A percentile compares a stretch with the other conserved stretches of the same genome.
phyloP scores from a whole-genome alignment of 2,329 filamentous ascomycete genomes.

The Davidsoniella virescens region DNA sequence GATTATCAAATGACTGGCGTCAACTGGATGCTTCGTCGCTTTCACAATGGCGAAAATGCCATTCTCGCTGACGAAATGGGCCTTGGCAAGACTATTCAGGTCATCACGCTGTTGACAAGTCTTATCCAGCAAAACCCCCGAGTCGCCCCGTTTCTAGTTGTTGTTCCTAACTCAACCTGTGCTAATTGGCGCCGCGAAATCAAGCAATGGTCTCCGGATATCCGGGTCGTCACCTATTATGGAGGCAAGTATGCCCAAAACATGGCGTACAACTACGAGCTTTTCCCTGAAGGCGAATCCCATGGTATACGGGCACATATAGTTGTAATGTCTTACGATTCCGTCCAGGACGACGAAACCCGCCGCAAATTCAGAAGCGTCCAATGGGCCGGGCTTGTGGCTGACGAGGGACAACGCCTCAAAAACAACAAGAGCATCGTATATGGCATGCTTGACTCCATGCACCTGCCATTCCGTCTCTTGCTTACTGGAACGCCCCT shows the following conservation, averaged over 20 bases:
- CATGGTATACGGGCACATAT: slow-evolving; percentile 71
- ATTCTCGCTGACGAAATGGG: slow-evolving; percentile 98
- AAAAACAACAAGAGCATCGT: slow-evolving; percentile 83
- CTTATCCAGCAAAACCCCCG: slow-evolving; percentile 47
- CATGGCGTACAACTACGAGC: slow-evolving; percentile 65
- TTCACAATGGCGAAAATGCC: slow-evolving; percentile 64
- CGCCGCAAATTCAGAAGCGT: slow-evolving; percentile 50
- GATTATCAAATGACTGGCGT: slow-evolving; percentile 82
- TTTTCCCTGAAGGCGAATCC: slow-evolving; percentile 50
- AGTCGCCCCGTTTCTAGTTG: slow-evolving; percentile 84
- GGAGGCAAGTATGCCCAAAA: slow-evolving; percentile 60
- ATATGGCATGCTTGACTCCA: slow-evolving; percentile 54
- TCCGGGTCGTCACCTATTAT: slow-evolving; percentile 87
- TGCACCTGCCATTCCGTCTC: slow-evolving; percentile 69
- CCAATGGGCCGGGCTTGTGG: slow-evolving; percentile 73
- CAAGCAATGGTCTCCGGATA: slow-evolving; percentile 74
- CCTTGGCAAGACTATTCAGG: slow-evolving; percentile 89
- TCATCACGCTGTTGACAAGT: slow-evolving; percentile 65
- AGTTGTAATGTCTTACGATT: slow-evolving; percentile 90
- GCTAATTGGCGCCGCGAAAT: slow-evolving; percentile 97
- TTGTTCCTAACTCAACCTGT: slow-evolving; percentile 88
- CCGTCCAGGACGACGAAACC: slow-evolving; percentile 57
- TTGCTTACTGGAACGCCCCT: slow-evolving; percentile 83
- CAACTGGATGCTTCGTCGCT: slow-evolving; percentile 91
- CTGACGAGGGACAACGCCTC: slow-evolving; percentile 87